phyloP scores from a whole-genome alignment of 352 stramenopile genomes.

The Phytophthora aleatoria region DNA sequence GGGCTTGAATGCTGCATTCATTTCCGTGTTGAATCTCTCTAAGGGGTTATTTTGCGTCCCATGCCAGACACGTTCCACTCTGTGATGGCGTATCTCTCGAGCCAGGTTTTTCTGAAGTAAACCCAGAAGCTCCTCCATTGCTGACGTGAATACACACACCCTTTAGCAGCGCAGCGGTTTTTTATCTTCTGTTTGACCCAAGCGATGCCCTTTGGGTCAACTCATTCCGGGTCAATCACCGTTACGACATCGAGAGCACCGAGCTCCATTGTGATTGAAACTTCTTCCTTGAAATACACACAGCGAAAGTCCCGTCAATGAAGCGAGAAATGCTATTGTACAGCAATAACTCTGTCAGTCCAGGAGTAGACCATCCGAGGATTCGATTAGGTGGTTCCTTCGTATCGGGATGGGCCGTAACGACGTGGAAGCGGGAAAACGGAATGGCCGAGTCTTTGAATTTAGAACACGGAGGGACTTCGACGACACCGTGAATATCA shows the following conservation, averaged over 20 bases:
- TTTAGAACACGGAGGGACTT: constrained; percentile 19
- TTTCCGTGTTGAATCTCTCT: constrained; percentile 29
- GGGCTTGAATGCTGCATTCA: constrained; percentile 29
- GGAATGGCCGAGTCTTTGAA: constrained; percentile 15
- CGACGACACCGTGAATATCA: constrained; percentile 28
- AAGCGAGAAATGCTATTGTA: constrained; percentile 9
- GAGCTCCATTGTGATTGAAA: too few relatives aligned
- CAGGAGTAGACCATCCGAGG: constrained; percentile 2
- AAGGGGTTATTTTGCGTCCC: constrained; percentile 28
- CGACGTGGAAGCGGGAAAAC: constrained; percentile 32
- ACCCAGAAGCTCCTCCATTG: constrained; percentile 19
- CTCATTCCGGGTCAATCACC: too few relatives aligned
- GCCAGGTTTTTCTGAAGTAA: constrained; percentile 24
- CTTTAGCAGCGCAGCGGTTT: neutral
- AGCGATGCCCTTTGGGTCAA: constrained; percentile 12
- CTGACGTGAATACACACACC: neutral
- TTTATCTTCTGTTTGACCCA: constrained; percentile 18
- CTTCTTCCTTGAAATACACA: too few relatives aligned
- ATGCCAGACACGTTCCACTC: constrained; percentile 29
- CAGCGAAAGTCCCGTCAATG: constrained; percentile 9
- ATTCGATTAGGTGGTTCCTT: constrained; percentile 1
- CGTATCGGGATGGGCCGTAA: constrained; percentile 2
- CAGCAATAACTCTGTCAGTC: constrained; percentile 4
- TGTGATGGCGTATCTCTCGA: neutral
- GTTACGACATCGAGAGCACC: too few relatives aligned